Evolutionary conservation across 2,329 filamentous ascomycete species (phyloP), one percentile per base, ranked within the genome.

Genomic region (Sclerotinia trifoliorum): DNA sequence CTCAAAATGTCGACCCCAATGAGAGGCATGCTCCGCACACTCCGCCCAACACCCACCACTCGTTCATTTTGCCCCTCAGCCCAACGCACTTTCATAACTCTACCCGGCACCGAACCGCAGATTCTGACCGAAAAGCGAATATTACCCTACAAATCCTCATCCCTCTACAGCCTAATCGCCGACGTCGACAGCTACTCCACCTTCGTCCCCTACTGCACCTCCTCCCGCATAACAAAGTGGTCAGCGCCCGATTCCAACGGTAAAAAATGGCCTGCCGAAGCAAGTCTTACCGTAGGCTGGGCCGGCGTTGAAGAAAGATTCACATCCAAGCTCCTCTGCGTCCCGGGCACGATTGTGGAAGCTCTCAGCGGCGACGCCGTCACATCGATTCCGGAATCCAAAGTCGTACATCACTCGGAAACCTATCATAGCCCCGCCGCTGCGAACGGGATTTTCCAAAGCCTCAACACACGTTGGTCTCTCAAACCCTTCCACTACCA

Each of bases 161-260:
- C 87, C 1, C 88, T 99, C 74, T 99, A 95, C 86, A 83, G 84
- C 73, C 85, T 97, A 66, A 94, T 99, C 78, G 88, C 93, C 80
- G 93, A 97, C 79, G 88, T 99, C 72, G 87, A 92, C 79, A 88
- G 87, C 71, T 99, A 99, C 85, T 83, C 85, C 49, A 79, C 83
- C 72, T 99, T 98, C 83, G 87, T 99, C n/a, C 95, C 95, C 15
- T 97, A 96, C 85, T 96, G 94, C 81, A 85, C 87, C 55, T 83
- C 83, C 57, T 94, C 91, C 49, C 85, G 83, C 70, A 93, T 98
- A 52, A 97, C 93, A 1, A 83, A 84, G 69, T 93, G 90, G 85
- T 90, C 91, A 8, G 66, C 78, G 17, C 82, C 86, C 11, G 82
- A 86, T 75, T 70, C 80, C 35, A 76, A 80, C 1, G 72, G 73